Percentiles rank a stretch among this genome's conserved stretches.
These are phyloP conservation scores for Coemansia sp. DNA, from an alignment of 192 early-diverging fungal genomes.

Conservation along the genomic window DNA sequence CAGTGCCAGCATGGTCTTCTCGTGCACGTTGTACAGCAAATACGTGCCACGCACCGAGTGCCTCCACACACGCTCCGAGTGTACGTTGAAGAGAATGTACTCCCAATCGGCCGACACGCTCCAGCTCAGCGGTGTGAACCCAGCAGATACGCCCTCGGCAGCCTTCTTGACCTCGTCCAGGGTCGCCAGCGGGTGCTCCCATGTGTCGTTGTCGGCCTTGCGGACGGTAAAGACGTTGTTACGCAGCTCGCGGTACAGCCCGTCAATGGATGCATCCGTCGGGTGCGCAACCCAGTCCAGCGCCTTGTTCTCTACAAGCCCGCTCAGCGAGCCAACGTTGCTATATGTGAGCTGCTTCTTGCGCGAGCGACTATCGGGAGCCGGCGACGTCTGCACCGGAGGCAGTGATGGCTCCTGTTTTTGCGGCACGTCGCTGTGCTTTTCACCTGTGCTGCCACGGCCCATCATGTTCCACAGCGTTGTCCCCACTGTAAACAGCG, in stretches of 20 bases:
- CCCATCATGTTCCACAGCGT: constrained; percentile 17
- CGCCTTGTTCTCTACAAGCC: constrained; percentile 21
- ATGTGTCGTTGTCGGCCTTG: constrained; percentile 34
- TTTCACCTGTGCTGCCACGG: not conserved
- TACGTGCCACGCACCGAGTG: constrained; percentile 81
- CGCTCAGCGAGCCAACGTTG: constrained; percentile 19
- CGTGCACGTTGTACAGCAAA: constrained; percentile 67
- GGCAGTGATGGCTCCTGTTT: not conserved
- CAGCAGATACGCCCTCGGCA: constrained; percentile 9
- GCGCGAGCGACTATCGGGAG: constrained; percentile 19
- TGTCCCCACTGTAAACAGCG: constrained; percentile 17
- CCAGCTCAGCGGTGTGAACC: constrained; percentile 50
- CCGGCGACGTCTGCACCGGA: not conserved
- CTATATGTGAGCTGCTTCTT: constrained; percentile 43
- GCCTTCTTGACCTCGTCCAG: constrained; percentile 24
- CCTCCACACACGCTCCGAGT: constrained; percentile 69
- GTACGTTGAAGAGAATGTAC: constrained; percentile 70
- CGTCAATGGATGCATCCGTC: constrained; percentile 32
- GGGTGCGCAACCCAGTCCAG: constrained; percentile 48
- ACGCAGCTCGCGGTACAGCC: constrained; percentile 29
- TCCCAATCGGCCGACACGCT: constrained; percentile 74
- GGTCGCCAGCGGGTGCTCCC: constrained; percentile 29
- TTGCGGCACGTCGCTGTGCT: not conserved
- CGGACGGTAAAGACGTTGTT: constrained; percentile 16
- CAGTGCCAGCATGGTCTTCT: constrained; percentile 61